Evolutionary conservation across 179 eudicot genomes (phyloP), one percentile per base, ranked within the genome.

Genomic region (Vitellaria paradoxa): DNA sequence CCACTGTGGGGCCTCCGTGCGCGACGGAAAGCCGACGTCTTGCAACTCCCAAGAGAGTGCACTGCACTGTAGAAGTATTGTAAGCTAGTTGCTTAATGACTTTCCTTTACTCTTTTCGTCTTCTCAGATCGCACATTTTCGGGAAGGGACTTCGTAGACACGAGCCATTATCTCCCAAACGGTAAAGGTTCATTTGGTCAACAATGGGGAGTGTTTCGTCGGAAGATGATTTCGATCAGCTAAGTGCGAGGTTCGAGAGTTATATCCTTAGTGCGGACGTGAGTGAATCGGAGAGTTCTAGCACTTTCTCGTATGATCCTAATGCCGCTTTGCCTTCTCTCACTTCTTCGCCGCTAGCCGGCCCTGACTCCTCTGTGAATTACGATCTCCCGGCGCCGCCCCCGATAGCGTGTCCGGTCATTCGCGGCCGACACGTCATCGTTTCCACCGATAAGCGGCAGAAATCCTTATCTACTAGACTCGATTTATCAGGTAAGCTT

Each of bases 281-380:
- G 30, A 81, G 83, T 64, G 83, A 81, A 62, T 81, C 83, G 40
- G 83, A 80, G 55, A 76, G 76, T 26, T 81, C 80, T 6, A 63
- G 73, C 53, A 65, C 76, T 59, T 76, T 81, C 66, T 81, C 83
- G 1, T 42, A 69, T 60, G 68, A 65, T 26, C 68, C 68, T 65
- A 18, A 65, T 62, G 80, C 17, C 26, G 83, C 79, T n/a, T 42
- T 77, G 76, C 65, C 60, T 55, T 55, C 60, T 15, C 60, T 55
- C 18, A 55, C 60, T 13, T 55, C 83, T 14, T 72, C 83, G 37
- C 72, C 77, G 77, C 50, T 76, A 52, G 83, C 60, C 75, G 76
- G 50, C 65, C 76, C 61, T 12, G 18, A 55, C 18, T 55, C 15
- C 17, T 11, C 60, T 15, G 60, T 18, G 17, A 55, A 55, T 81